Evolutionary conservation across 1,139 yeast species (phyloP), one percentile per base, ranked within the genome.

Genomic region (Schwanniomyces etchellsii): DNA sequence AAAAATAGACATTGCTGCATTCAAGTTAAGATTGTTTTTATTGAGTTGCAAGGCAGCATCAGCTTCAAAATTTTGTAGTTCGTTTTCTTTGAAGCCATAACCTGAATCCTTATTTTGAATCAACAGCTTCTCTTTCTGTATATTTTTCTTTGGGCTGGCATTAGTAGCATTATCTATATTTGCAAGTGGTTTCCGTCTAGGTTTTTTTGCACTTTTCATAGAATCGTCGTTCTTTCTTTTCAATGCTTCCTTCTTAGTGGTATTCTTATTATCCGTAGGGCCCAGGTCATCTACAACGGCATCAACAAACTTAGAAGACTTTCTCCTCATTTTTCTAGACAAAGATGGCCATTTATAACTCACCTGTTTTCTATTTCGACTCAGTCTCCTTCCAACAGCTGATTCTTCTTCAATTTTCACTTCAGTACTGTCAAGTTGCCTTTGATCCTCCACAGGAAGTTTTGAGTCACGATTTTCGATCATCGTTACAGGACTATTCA

Each of bases 261-360:
- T 7, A 7, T 7, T 7, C 22, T 16, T 20, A 20, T 11, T 24
- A 20, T 21, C 16, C 31, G 28, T 29, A 25, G 24, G 27, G 16
- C 25, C 23, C 32, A 20, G 25, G 7, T 14, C 43, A 11, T 47
- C 53, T 4, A 54, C 54, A 3, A 60, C 61, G 2, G 88, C 88
- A 48, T 77, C 82, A 6, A 72, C 72, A 28, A 79, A 57, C 39
- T 67, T 65, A 22, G 64, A 81, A 0, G 81, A 67, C 24, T 79
- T 77, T 40, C 95, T 64, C 46, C 95, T 69, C 78, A 81, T 70
- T 45, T 83, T 84, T 11, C 70, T 73, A 23, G 81, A 64, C 33
- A 81, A 51, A 1, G 89, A 76, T 0, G 91, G 85, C 20, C 79
- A 67, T 11, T 77, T 77, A 47, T 84, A 85, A 47, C 77, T 77